Evolutionary conservation across 345 rosid genomes (phyloP).

Genomic region (Conringia planisiliqua): DNA sequence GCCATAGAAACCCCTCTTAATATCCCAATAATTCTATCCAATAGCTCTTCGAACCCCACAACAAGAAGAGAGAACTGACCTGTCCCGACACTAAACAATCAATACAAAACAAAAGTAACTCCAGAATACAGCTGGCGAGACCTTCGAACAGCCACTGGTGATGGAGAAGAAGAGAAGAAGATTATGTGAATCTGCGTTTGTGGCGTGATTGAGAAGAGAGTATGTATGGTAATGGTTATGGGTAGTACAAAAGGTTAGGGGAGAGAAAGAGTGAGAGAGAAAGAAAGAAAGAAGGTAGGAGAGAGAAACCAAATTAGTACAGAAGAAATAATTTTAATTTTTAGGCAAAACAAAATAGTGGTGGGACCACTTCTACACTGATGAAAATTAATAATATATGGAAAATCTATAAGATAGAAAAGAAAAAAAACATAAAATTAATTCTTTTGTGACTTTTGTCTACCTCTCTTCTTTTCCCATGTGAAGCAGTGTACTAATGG

Average conservation of each 20-base stretch:
- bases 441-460: constrained; percentile 17
- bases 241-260: constrained; percentile 38
- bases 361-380: constrained; percentile 36
- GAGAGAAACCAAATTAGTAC: constrained; percentile 21
- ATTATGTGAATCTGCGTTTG: constrained; percentile 36
- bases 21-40: not conserved
- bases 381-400: not conserved
- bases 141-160: not conserved
- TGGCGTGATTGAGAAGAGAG: constrained; percentile 25
- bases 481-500: constrained; percentile 30
- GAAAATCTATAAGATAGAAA: not conserved
- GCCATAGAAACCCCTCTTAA: not conserved
- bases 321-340: not conserved
- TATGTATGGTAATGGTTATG: constrained; percentile 38
- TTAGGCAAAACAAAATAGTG: constrained; percentile 8
- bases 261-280: constrained; percentile 26
- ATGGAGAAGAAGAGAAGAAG: constrained; percentile 18
- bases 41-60: not conserved
- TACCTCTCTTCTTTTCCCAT: constrained; percentile 19
- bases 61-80: constrained; percentile 16
- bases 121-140: not conserved
- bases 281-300: not conserved
- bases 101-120: not conserved
- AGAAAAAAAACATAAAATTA: constrained; percentile 3
- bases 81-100: not conserved